Conservation (phyloP, 345 rosid genomes). For the Microcos paniculata region DNA sequence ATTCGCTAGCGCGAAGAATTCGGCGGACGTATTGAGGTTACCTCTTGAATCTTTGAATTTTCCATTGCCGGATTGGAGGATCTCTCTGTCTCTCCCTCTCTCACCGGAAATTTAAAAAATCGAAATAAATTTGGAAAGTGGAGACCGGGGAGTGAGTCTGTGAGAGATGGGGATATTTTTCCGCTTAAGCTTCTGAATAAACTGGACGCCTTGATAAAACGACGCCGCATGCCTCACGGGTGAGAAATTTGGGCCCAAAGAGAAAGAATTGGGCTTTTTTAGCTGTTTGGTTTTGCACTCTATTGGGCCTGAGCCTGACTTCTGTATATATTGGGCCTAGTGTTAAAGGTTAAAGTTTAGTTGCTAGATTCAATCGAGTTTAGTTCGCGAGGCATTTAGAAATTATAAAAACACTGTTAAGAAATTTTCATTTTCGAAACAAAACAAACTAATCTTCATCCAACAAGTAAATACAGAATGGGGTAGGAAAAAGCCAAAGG, state of each 20-base stretch:
- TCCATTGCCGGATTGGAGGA: constrained; percentile 32
- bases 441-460: no score
- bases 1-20: neutral
- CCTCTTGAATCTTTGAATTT: constrained; percentile 46
- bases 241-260: neutral
- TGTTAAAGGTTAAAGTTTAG: no score
- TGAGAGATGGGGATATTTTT: neutral
- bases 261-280: neutral
- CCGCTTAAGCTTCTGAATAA: neutral
- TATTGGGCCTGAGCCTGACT: neutral
- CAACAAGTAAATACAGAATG: no score
- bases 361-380: no score
- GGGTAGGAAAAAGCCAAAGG: no score
- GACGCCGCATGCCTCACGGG: constrained; percentile 4
- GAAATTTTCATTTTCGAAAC: no score
- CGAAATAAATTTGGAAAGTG: neutral
- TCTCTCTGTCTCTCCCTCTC: neutral
- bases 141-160: neutral
- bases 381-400: no score
- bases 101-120: constrained; percentile 6
- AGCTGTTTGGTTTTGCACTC: neutral
- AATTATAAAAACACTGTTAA: no score
- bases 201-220: no score
- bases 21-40: neutral
- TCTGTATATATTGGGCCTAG: neutral